Evolutionary conservation across 108 stramenopile genomes (phyloP).

Genomic region (Nitzschia sp.): DNA sequence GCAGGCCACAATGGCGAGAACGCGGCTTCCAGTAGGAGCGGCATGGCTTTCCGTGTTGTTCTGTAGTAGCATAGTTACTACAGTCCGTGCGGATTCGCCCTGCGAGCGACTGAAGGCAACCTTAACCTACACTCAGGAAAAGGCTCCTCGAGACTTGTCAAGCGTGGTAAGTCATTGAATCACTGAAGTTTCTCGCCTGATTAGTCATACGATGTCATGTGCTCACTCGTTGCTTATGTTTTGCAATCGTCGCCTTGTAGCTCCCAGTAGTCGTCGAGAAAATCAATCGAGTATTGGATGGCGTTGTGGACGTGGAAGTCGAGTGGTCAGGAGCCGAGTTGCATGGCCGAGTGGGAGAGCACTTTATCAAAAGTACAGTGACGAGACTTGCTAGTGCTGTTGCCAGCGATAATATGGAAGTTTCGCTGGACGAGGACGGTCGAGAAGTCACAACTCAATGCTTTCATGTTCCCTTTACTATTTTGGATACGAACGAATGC

Average conservation of each 20-base stretch:
- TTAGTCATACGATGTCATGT: not conserved
- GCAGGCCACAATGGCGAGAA: no score
- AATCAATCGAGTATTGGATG: slow-evolving; percentile 78
- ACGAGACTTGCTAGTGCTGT: slow-evolving; percentile 58
- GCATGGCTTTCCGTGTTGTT: no score
- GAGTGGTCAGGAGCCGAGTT: slow-evolving; percentile 80
- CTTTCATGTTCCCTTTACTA: slow-evolving; percentile 86
- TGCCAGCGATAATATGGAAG: slow-evolving; percentile 6
- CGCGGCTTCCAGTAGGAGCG: no score
- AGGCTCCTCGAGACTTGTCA: slow-evolving; percentile 83
- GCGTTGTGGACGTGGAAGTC: slow-evolving; percentile 86
- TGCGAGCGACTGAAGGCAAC: slow-evolving; percentile 79
- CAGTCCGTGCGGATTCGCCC: no score
- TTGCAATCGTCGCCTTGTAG: slow-evolving; percentile 32
- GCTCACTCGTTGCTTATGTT: not conserved
- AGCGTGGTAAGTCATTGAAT: slow-evolving; percentile 54
- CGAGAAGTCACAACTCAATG: slow-evolving; percentile 66
- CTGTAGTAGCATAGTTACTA: no score
- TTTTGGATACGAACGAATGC: slow-evolving; percentile 91
- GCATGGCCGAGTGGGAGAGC: slow-evolving; percentile 82
- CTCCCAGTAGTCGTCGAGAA: slow-evolving; percentile 72
- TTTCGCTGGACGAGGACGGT: slow-evolving; percentile 40
- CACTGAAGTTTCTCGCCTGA: not conserved
- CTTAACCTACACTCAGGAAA: slow-evolving; percentile 78
- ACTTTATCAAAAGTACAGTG: slow-evolving; percentile 70